Percentiles rank a stretch among this genome's conserved stretches.
phyloP scores from a whole-genome alignment of 2,329 filamentous ascomycete genomes.

The Aspergillus vadensis region DNA sequence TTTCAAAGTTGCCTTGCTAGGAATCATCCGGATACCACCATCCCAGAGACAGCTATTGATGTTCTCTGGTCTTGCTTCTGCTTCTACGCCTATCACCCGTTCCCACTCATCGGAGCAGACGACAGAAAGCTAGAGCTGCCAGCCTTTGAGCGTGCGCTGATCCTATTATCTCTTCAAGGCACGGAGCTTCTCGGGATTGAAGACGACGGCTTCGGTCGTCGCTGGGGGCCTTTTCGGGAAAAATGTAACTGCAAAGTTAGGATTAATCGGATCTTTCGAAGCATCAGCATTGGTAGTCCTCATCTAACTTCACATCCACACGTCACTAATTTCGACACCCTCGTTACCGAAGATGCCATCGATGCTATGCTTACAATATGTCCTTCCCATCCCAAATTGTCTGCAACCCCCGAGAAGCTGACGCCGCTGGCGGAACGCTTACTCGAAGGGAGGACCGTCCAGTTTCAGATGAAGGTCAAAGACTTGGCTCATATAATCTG shows the following conservation, averaged over 20 bases:
- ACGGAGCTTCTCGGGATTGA: background rate
- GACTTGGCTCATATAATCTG: background rate
- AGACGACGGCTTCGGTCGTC: background rate
- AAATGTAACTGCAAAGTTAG: background rate
- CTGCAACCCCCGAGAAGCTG: background rate
- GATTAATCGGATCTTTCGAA: background rate
- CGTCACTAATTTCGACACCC: background rate
- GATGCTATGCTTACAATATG: background rate
- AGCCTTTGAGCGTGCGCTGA: background rate
- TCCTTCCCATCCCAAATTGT: background rate
- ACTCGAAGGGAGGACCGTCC: background rate
- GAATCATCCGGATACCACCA: background rate
- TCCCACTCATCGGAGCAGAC: background rate
- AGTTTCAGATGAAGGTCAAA: background rate
- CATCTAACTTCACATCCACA: background rate
- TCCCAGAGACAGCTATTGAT: background rate
- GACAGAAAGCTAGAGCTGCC: background rate
- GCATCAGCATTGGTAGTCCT: background rate
- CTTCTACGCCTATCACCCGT: slow-evolving; percentile 1
- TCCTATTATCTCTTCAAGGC: background rate
- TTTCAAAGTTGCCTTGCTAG: background rate
- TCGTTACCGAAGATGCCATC: background rate
- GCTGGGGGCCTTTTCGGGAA: background rate
- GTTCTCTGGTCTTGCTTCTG: slow-evolving; percentile 6
- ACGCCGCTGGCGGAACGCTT: background rate